Base-by-base conservation (phyloP, 1,284 basidiomycete genomes). In the Thelephora terrestris region DNA sequence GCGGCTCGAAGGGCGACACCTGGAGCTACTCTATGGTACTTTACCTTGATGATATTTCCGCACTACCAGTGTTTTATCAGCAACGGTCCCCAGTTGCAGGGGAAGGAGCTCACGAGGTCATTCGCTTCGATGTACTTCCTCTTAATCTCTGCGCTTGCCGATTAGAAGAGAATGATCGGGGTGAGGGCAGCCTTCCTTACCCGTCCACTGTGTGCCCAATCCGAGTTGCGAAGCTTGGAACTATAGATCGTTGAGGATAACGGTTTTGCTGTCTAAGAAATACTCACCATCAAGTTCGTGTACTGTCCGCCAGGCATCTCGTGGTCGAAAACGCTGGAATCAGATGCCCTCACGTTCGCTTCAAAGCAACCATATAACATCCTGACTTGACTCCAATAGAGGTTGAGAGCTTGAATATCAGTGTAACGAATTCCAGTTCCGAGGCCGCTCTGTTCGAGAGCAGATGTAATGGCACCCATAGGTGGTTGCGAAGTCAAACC, bases 261-360 rank as follows among this genome's bases (percentile, higher is more conserved):
- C 17, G 36, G 29, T n/a, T 6, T 32, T 32, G 12, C 29, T 32
- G 25, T 21, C n/a, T 12, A 42, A 14, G 21, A 42, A 21, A 42
- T 12, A 18, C 76, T 45, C 59, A 89, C 87, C 86, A 91, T 91
- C 56, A 95, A 70, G 71, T 95, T 95, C 49, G 91, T 95, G 71
- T 94, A 95, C 66, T 95, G 91, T 45, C 94, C 95, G 66, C 96
- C 96, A 47, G 96, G 96, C 96, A 99, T 99, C 72, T 99, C 94
- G 71, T 99, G 96, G 64, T 95, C 94, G 64, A 98, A 99, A 52
- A 98, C 94, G 70, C 90, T 93, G 42, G 91, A 95, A 66, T 95
- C 91, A 42, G 92, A 95, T 23, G 94, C 91, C 53, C 93, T 84
- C 59, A 99, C 94, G 62, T 98, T 98, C 54, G 95, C 96, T 70